Evolutionary conservation across 192 early-diverging fungal species (phyloP), one percentile per base, ranked within the genome.

Genomic region (Coemansia sp.): DNA sequence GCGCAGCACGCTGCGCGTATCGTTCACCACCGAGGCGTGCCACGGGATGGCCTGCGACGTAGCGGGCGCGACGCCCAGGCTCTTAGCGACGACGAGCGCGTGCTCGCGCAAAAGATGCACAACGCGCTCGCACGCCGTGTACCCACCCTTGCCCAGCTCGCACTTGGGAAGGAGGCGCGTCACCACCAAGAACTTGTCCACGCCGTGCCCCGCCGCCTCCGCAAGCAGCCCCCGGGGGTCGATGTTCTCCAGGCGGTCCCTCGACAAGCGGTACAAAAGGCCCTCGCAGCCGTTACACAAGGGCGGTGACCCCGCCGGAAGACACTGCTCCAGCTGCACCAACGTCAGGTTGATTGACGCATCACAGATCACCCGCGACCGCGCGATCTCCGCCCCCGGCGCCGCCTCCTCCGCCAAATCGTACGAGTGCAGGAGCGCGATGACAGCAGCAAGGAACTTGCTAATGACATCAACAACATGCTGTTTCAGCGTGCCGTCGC

Each of bases 331-430:
- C 37, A 77, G 45, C 60, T 71, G 69, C 17, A 56, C 59, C 27
- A 72, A 34, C 19, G 74, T 72, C 11, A 56, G 44, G 29, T 67
- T 59, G 11, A 77, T 64, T 3, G 74, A 70, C 2, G 64, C 62
- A 11, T 44, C 37, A 27, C 65, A 77, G n/a, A 77, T n/a, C 1
- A 13, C 53, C 48, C 35, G 16, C 4, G 74, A 71, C 8, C 61
- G 67, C 3, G 42, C 40, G 14, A 54, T 9, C 6, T 4, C 53
- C 24, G 33, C 17, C 11, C n/a, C 9, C 31, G 44, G 34, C 31
- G 36, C 10, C 27, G 42, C 39, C 11, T 17, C 51, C 33, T n/a
- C 21, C 40, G 21, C 19, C 36, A 42, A 33, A 21, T 54, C 54
- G 29, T 44, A 21, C 19, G 33, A 57, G 4, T 42, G 50, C 10